phyloP scores from a whole-genome alignment of 306 rosid genomes.

The Luffa acutangula region DNA sequence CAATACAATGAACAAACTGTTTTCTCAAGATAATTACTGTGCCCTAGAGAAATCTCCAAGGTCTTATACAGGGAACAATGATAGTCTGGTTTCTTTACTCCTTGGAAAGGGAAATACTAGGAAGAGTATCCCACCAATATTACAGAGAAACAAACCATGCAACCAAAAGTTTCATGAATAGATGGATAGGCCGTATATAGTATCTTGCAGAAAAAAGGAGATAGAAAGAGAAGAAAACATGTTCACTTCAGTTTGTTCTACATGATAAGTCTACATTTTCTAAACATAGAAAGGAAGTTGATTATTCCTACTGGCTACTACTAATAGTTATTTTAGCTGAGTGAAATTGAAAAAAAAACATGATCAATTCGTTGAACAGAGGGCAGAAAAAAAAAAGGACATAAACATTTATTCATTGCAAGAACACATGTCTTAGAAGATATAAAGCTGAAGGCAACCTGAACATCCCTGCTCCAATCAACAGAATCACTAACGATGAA shows the following conservation, averaged over 20 bases:
- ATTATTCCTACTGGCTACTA: not conserved
- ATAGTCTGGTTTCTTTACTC: not conserved
- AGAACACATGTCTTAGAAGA: not conserved
- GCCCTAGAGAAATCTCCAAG: not conserved
- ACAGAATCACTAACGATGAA: slow-evolving; percentile 82
- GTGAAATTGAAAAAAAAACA: not conserved
- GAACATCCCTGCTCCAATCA: slow-evolving; percentile 96
- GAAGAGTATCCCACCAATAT: not conserved
- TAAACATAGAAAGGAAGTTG: not conserved
- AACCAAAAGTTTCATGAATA: not conserved
- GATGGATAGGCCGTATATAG: not conserved
- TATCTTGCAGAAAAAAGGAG: not conserved
- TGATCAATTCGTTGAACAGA: not conserved
- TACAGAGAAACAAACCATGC: not conserved
- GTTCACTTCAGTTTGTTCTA: not conserved
- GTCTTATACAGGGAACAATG: not conserved
- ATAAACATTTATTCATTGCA: not conserved
- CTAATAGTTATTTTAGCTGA: not conserved
- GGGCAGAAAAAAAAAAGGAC: not conserved
- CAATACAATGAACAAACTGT: not conserved
- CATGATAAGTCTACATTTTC: not conserved
- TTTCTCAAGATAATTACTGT: not conserved
- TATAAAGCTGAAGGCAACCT: slow-evolving; percentile 31
- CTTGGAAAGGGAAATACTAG: not conserved
- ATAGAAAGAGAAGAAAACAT: not conserved